Base-by-base conservation (phyloP, 306 rosid genomes). In the Dicorynia guianensis region DNA sequence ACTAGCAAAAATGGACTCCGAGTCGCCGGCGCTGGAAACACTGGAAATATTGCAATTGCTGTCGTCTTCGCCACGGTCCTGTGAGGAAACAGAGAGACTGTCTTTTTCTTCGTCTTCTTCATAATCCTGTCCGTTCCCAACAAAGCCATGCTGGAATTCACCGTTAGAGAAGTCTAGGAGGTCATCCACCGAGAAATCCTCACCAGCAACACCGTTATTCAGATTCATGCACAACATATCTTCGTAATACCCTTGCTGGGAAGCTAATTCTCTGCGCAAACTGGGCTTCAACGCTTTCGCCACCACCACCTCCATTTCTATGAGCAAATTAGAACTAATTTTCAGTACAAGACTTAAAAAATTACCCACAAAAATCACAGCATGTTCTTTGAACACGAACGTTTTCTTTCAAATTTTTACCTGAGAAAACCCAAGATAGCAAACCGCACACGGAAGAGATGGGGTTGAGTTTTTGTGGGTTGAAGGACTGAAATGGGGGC, bases 141-240 rank as follows among this genome's bases (percentile, higher is more conserved):
- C 50, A 71, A 62, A 76, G 47, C 72, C 82, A 4, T 81, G 88
- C 60, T 82, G 89, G 25, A 84, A 74, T 12, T 92, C 89, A 12
- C 79, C 90, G 77, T 88, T 77, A 3, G 96, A 87, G 44, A 94
- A 86, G 82, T 94, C 87, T 0, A 94, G 82, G 34, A 91, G 84
- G 87, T 94, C 97, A 30, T 94, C 97, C 1, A 94, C 88, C 5
- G 84, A 84, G 77, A 93, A 91, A 71, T 94, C 98, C 3, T 91
- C 98, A 49, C 81, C 78, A 11, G 86, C 76, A 34, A 78, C 89
- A 12, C 76, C 88, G 62, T 79, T 72, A 64, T 75, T 72, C 0
- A 83, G 80, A 59, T 83, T 75, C 14, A 69, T 57, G 58, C 73
- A 43, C 54, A 58, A 76, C 47, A 64, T 11, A 3, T 94, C 98